Conservation (phyloP, 2,329 filamentous ascomycete genomes). For the Kalmusia sp. region DNA sequence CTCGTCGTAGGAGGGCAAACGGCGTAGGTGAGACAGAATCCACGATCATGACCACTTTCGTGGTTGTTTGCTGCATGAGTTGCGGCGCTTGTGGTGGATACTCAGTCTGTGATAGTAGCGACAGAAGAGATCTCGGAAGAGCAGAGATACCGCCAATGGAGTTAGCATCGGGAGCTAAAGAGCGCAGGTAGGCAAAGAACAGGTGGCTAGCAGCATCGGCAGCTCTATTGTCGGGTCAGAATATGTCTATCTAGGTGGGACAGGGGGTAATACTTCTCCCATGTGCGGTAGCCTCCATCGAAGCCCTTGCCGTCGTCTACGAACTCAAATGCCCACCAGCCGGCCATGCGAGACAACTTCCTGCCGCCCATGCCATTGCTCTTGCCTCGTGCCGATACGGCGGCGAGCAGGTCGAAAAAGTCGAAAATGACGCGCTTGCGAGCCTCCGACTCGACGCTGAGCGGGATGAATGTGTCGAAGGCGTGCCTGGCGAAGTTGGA, state of each 20-base stretch:
- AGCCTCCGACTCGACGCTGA: constrained; percentile 87
- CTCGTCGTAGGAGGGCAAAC: constrained; percentile 86
- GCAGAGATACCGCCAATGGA: constrained; percentile 80
- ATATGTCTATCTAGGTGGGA: neutral
- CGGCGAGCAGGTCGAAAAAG: constrained; percentile 92
- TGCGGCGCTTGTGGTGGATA: constrained; percentile 85
- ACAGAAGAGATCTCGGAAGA: constrained; percentile 88
- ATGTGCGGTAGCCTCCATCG: constrained; percentile 89
- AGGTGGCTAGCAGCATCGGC: constrained; percentile 96
- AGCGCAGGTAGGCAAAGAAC: constrained; percentile 96
- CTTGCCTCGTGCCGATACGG: constrained; percentile 91
- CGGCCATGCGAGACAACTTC: constrained; percentile 92
- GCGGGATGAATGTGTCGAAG: constrained; percentile 94
- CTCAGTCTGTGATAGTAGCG: constrained; percentile 88
- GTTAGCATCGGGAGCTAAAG: constrained; percentile 78
- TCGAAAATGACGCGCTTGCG: constrained; percentile 90
- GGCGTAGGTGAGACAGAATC: constrained; percentile 93
- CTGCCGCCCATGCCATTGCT: constrained; percentile 90
- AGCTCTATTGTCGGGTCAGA: constrained; percentile 64
- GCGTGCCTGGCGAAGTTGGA: constrained; percentile 90
- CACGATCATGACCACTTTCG: constrained; percentile 96
- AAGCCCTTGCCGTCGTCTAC: constrained; percentile 88
- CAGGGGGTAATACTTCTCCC: constrained; percentile 70
- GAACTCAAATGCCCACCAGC: constrained; percentile 99
- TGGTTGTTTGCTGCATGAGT: constrained; percentile 79